These are phyloP conservation scores for Glarea lozoyensis DNA, from an alignment of 495 filamentous ascomycete species.

Conservation along the genomic window DNA sequence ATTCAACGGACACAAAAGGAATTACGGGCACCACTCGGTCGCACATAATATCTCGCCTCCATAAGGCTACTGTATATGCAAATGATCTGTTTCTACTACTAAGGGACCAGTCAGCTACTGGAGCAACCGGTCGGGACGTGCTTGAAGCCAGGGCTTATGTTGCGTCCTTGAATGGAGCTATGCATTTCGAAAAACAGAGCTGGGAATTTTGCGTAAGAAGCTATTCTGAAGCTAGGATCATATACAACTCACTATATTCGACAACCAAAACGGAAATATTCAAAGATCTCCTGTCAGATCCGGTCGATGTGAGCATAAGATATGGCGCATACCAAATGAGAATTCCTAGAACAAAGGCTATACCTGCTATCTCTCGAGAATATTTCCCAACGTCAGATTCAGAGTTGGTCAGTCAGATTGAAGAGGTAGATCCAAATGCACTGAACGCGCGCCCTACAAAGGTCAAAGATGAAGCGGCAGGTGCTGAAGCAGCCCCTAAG, in stretches of 20 bases:
- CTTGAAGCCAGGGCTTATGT: conserved; percentile 84
- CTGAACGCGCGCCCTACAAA: conserved; percentile 52
- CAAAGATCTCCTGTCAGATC: conserved; percentile 74
- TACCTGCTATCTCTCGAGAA: conserved; percentile 66
- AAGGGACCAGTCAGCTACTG: conserved; percentile 43
- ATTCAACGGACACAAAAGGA: conserved; percentile 68
- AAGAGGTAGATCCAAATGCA: conserved; percentile 62
- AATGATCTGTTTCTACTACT: conserved; percentile 59
- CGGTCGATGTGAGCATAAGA: conserved; percentile 85
- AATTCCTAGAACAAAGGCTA: conserved; percentile 71
- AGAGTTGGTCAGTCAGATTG: conserved; percentile 54
- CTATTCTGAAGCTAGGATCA: conserved; percentile 69
- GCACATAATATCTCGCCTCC: conserved; percentile 79
- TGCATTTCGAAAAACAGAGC: conserved; percentile 74
- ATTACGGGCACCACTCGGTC: conserved; percentile 70
- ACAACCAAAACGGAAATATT: conserved; percentile 62
- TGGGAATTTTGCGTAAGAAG: conserved; percentile 72
- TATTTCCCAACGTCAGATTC: conserved; percentile 58
- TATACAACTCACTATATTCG: conserved; percentile 63
- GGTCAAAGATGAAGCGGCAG: conserved; percentile 42
- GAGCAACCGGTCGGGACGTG: conserved; percentile 60
- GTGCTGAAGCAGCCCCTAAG: conserved; percentile 54
- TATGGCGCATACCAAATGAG: conserved; percentile 90
- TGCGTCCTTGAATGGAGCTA: conserved; percentile 61
- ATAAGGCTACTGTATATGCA: conserved; percentile 67